Conservation (phyloP, 345 rosid genomes). For the Anastatica hierochuntica region DNA sequence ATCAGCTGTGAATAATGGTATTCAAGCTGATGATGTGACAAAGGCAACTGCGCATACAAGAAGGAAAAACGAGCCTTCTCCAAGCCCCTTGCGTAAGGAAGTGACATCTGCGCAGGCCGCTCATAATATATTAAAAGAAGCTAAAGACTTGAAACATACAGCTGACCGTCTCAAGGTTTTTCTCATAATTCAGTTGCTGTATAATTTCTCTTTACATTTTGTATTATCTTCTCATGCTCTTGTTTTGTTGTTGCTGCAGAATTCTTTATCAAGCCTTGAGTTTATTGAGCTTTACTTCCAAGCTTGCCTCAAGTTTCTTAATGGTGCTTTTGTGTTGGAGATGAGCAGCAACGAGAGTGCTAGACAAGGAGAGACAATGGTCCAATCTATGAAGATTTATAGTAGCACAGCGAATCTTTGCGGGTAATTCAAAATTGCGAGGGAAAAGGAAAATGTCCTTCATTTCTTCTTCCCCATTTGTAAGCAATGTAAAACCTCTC, state of each 20-base stretch:
- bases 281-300: slow-evolving; percentile 78
- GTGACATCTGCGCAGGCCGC: slow-evolving; percentile 42
- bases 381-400: slow-evolving; percentile 54
- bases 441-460: slow-evolving; percentile 11
- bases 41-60: slow-evolving; percentile 20
- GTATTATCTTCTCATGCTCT: slow-evolving; percentile 5
- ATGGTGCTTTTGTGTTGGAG: slow-evolving; percentile 71
- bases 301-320: slow-evolving; percentile 93
- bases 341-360: slow-evolving; percentile 49
- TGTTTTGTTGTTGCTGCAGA: slow-evolving; percentile 40
- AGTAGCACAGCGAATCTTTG: slow-evolving; percentile 84
- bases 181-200: slow-evolving; percentile 13
- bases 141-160: slow-evolving; percentile 77
- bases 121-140: slow-evolving; percentile 74
- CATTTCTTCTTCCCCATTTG: background rate
- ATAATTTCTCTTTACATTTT: slow-evolving; percentile 1
- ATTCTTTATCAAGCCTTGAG: slow-evolving; percentile 47
- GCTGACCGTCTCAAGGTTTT: slow-evolving; percentile 93
- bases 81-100: slow-evolving; percentile 29
- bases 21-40: slow-evolving; percentile 22
- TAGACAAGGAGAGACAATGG: slow-evolving; percentile 62
- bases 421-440: slow-evolving; percentile 53
- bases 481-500: slow-evolving; percentile 6
- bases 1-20: slow-evolving; percentile 16
- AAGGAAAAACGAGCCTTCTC: slow-evolving; percentile 26